Percentiles rank a stretch among this genome's conserved stretches.
These are phyloP conservation scores for Boletus vinaceobasis DNA, from an alignment of 768 basidiomycete species.

Conservation along the genomic window DNA sequence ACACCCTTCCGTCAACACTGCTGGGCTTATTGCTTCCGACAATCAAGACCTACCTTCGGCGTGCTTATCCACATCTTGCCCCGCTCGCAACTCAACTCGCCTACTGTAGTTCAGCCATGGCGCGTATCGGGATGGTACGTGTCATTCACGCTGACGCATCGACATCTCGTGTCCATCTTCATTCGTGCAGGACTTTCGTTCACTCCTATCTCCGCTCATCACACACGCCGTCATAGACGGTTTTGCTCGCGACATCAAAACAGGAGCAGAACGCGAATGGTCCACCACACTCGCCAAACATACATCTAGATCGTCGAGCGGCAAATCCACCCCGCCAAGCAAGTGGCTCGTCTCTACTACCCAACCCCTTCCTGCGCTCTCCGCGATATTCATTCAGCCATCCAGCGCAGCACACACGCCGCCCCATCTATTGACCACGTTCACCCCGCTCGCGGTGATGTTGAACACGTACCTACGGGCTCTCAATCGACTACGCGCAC, in stretches of 20 bases:
- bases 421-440: slow-evolving; percentile 67
- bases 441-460: slow-evolving; percentile 69
- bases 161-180: not conserved
- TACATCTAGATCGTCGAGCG: not conserved
- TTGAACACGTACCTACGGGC: slow-evolving; percentile 71
- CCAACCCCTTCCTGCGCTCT: slow-evolving; percentile 29
- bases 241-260: slow-evolving; percentile 44
- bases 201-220: slow-evolving; percentile 63
- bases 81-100: slow-evolving; percentile 91
- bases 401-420: slow-evolving; percentile 55
- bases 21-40: slow-evolving; percentile 60
- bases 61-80: slow-evolving; percentile 59
- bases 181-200: slow-evolving; percentile 56
- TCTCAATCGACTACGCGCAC: slow-evolving; percentile 77
- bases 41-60: slow-evolving; percentile 58
- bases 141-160: not conserved
- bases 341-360: slow-evolving; percentile 48
- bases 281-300: slow-evolving; percentile 24
- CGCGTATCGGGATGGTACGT: slow-evolving; percentile 77
- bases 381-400: slow-evolving; percentile 16
- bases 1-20: slow-evolving; percentile 30
- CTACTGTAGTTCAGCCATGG: slow-evolving; percentile 89
- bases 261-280: slow-evolving; percentile 37
- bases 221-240: slow-evolving; percentile 57
- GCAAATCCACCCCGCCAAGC: slow-evolving; percentile 37